Evolutionary conservation across 345 rosid genomes (phyloP), one percentile per base, ranked within the genome.

Genomic region (Citrus unshiu): DNA sequence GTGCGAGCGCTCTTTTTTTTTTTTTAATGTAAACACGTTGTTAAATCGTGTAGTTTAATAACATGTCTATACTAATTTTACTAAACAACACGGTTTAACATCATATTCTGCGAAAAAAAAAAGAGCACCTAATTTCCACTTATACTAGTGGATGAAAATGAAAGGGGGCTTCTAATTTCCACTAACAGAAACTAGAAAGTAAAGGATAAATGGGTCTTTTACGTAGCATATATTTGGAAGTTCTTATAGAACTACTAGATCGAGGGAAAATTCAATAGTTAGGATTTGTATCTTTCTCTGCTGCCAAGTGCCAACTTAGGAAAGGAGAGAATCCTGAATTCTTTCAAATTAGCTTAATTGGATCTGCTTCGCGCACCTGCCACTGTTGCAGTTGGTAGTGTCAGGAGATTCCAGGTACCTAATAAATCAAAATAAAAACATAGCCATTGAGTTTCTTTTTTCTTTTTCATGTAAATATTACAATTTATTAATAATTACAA

Each of bases 371-470:
- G 5, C 34, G 57, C 49, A 60, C 16, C 22, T 4, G 43, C 13
- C 49, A 10, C 16, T 3, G 49, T 43, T 13, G 49, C 76, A 62
- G 46, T 43, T 69, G 70, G 72, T n/a, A 12, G 75, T 63, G 73
- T 65, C 80, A 75, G 77, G 64, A 71, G 77, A 71, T 58, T 49
- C 80, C 60, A 30, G 16, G n/a, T 22, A 40, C 34, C 22, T n/a
- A 27, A 62, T 18, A 46, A 43, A 43, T 43, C 16, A 43, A 46
- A 13, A 46, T 3, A 46, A 13, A 46, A 46, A 13, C 4, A 46
- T 13, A 13, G 4, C 51, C 18, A 46, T 5, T 12, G 18, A 46
- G 3, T 46, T 46, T 43, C 46, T 40, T 39, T 39, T 39, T 12
- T 43, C 3, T 43, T 46, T 46, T 46, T 5, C 37, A 35, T 35